These are phyloP conservation scores for Aspergillus nanangensis DNA, from an alignment of 495 filamentous ascomycete species.

Conservation along the genomic window DNA sequence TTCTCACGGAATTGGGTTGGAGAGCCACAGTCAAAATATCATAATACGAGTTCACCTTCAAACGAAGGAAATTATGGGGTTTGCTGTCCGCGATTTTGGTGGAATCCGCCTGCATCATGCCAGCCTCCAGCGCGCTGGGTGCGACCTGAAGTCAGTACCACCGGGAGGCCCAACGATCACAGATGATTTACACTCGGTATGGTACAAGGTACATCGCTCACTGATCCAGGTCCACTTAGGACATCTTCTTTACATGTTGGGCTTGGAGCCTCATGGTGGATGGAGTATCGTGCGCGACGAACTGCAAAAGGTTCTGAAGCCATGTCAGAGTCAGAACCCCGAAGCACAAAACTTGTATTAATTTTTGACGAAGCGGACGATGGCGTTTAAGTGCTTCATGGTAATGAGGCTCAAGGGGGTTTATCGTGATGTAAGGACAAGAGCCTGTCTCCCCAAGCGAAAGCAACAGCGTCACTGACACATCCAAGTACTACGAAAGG, in stretches of 20 bases:
- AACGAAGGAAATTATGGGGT: slow-evolving; percentile 14
- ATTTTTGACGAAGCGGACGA: slow-evolving; percentile 13
- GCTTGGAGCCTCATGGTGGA: slow-evolving; percentile 7
- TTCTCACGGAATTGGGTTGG: slow-evolving; percentile 16
- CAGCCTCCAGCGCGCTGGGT: slow-evolving; percentile 5
- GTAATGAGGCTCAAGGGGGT: slow-evolving; percentile 16
- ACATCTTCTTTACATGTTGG: slow-evolving; percentile 3
- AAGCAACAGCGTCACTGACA: too few relatives aligned
- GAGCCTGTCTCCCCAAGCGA: too few relatives aligned
- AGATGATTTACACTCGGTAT: slow-evolving; percentile 11
- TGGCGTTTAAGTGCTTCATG: slow-evolving; percentile 20
- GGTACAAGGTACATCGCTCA: slow-evolving; percentile 20
- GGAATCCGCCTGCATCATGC: slow-evolving; percentile 17
- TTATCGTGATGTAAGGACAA: slow-evolving; percentile 16
- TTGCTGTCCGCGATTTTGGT: slow-evolving; percentile 19
- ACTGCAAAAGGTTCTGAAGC: slow-evolving; percentile 1
- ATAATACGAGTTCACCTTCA: slow-evolving; percentile 11
- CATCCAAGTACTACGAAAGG: too few relatives aligned
- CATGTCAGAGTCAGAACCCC: neutral
- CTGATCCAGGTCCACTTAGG: slow-evolving; percentile 20
- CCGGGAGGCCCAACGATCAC: slow-evolving; percentile 6
- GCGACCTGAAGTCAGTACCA: neutral
- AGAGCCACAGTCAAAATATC: slow-evolving; percentile 20
- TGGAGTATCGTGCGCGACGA: slow-evolving; percentile 11
- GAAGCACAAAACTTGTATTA: slow-evolving; percentile 5